Base-by-base conservation (phyloP, 495 filamentous ascomycete species). In the Talaromyces liani region DNA sequence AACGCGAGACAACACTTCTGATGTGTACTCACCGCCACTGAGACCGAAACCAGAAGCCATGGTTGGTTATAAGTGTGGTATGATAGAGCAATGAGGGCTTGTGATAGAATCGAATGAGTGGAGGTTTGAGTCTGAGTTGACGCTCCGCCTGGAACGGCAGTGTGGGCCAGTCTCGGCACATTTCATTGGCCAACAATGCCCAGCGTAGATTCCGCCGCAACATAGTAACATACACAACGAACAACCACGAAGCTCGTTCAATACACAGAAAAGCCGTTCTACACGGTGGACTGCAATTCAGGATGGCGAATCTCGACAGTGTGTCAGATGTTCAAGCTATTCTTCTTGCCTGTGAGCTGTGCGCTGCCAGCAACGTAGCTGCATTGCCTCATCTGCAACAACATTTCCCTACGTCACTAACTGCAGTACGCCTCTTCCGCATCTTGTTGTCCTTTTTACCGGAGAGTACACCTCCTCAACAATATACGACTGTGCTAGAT, bases 31-130 rank as follows among this genome's bases (percentile, higher is more conserved):
- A 92, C 90, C 90, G 72, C 90, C 90, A 68, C 85, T 84, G 70
- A 91, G 80, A 79, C 90, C 90, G 75, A 87, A 92, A 68, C 90
- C 90, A 67, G 90, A 93, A 78, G 89, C 84, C 90, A 93, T 93
- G 74, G 69, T 85, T 75, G 65, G 62, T 63, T 57, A 36, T 51
- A 54, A 53, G 59, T 7, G 24, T 29, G 45, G 33, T 8, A 6
- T 54, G 53, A 56, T 22, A 12, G 67, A 64, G 67, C 69, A 65
- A 63, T 57, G 62, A 63, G 69, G 61, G 66, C 34, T 45, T 59
- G 25, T 24, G 20, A n/a, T 66, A 66, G 67, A 63, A 61, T 65
- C 65, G 58, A 65, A 64, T 65, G 68, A 62, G 41, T 34, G 60
- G 27, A 53, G 45, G 60, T 62, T 62, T 22, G 25, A 60, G 36